phyloP scores from a whole-genome alignment of 768 basidiomycete genomes.

The Boletellus sp. region DNA sequence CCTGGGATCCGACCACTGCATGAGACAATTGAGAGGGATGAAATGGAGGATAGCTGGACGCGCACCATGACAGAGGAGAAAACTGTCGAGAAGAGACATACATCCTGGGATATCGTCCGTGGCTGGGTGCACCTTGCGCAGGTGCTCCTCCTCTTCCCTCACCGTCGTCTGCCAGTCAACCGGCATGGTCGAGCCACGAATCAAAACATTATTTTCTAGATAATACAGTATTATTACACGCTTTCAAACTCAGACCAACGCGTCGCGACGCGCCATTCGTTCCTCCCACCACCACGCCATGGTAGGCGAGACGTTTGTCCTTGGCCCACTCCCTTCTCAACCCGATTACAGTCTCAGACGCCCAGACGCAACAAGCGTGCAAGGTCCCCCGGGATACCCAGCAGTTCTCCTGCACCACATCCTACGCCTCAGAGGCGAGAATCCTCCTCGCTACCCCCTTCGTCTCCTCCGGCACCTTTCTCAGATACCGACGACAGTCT shows the following conservation, averaged over 20 bases:
- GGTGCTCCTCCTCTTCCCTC: conserved; percentile 64
- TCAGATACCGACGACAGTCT: conserved; percentile 83
- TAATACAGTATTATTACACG: conserved; percentile 21
- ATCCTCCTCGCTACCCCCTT: conserved; percentile 78
- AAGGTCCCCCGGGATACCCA: conserved; percentile 50
- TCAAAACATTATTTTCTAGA: conserved; percentile 1
- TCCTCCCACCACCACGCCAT: conserved; percentile 29
- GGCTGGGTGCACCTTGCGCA: conserved; percentile 66
- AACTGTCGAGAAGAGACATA: conserved; percentile 69
- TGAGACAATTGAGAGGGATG: conserved; percentile 10
- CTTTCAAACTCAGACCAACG: conserved; percentile 46
- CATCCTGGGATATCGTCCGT: conserved; percentile 81
- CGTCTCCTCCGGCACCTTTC: conserved; percentile 79
- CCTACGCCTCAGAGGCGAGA: conserved; percentile 48
- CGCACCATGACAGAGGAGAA: conserved; percentile 67
- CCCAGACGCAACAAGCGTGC: conserved; percentile 61
- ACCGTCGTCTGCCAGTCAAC: conserved; percentile 54
- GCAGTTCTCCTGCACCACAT: conserved; percentile 43
- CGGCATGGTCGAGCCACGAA: conserved; percentile 30
- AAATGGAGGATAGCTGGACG: conserved; percentile 1
- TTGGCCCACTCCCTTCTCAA: neutral
- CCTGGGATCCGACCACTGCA: conserved; percentile 72
- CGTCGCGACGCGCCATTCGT: conserved; percentile 45
- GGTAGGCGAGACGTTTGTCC: conserved; percentile 30
- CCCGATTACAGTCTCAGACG: conserved; percentile 34